Evolutionary conservation across 2,329 filamentous ascomycete species (phyloP).

Genomic region (Trichoderma atrobrunneum): DNA sequence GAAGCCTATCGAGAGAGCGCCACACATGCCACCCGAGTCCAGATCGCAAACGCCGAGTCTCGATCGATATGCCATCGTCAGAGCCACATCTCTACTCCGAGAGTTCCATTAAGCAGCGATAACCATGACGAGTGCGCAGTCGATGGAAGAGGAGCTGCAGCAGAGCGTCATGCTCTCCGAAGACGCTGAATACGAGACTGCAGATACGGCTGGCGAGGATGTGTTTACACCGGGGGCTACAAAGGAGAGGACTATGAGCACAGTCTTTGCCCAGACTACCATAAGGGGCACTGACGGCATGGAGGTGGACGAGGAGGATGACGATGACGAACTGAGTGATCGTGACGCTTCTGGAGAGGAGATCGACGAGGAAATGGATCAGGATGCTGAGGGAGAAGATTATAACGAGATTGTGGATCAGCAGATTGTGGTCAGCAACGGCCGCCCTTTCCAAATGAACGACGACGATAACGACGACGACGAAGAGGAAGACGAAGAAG

Average conservation of each 20-base stretch:
- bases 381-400: slow-evolving; percentile 40
- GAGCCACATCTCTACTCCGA: slow-evolving; percentile 18
- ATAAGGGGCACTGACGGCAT: not conserved
- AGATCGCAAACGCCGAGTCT: slow-evolving; percentile 24
- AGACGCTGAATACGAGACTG: slow-evolving; percentile 43
- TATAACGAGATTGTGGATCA: slow-evolving; percentile 35
- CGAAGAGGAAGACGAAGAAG: slow-evolving; percentile 11
- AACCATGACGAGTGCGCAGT: slow-evolving; percentile 50
- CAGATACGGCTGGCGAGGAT: slow-evolving; percentile 33
- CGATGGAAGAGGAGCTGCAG: slow-evolving; percentile 57
- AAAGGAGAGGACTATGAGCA: not conserved
- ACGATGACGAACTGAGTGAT: slow-evolving; percentile 38
- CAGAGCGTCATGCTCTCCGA: slow-evolving; percentile 54
- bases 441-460: slow-evolving; percentile 27
- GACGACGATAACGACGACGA: slow-evolving; percentile 5
- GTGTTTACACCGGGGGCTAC: slow-evolving; percentile 26
- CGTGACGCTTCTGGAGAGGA: slow-evolving; percentile 42
- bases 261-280: not conserved
- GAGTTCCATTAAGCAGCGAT: slow-evolving; percentile 28
- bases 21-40: slow-evolving; percentile 28
- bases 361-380: slow-evolving; percentile 35
- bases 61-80: slow-evolving; percentile 33
- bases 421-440: slow-evolving; percentile 27
- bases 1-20: slow-evolving; percentile 11
- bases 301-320: slow-evolving; percentile 28